Conservation (phyloP, 805 yeast genomes). For the Cephaloascus albidus region DNA sequence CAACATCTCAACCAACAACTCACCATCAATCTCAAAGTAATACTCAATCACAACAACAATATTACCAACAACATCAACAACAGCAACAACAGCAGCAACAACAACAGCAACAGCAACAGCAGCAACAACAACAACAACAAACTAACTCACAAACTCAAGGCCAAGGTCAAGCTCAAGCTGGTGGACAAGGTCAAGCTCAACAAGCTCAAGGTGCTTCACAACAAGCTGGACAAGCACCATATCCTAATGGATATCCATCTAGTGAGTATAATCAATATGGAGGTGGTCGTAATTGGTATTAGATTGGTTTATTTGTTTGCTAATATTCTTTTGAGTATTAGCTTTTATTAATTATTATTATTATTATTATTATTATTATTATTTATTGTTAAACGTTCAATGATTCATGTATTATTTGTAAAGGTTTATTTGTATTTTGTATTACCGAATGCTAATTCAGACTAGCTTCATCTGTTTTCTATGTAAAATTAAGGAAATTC, state of each 20-base stretch:
- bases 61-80: slow-evolving; percentile 1
- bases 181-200: slow-evolving; percentile 4
- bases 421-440: too few species aligned
- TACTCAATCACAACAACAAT: too few species aligned
- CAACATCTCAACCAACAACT: background rate
- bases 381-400: too few species aligned
- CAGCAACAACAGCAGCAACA: background rate
- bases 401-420: too few species aligned
- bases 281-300: background rate
- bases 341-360: too few species aligned
- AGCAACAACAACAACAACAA: slow-evolving; percentile 14
- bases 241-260: background rate
- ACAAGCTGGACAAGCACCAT: slow-evolving; percentile 5
- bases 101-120: slow-evolving; percentile 4
- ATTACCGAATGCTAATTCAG: too few species aligned
- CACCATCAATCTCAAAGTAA: too few species aligned
- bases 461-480: too few species aligned
- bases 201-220: slow-evolving; percentile 2
- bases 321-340: too few species aligned
- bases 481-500: too few species aligned
- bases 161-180: slow-evolving; percentile 7
- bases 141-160: slow-evolving; percentile 8
- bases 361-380: too few species aligned
- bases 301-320: too few species aligned
- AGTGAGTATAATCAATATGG: background rate